Evolutionary conservation across 2,329 filamentous ascomycete species (phyloP), one percentile per base, ranked within the genome.

Genomic region (Aspergillus sclerotialis): DNA sequence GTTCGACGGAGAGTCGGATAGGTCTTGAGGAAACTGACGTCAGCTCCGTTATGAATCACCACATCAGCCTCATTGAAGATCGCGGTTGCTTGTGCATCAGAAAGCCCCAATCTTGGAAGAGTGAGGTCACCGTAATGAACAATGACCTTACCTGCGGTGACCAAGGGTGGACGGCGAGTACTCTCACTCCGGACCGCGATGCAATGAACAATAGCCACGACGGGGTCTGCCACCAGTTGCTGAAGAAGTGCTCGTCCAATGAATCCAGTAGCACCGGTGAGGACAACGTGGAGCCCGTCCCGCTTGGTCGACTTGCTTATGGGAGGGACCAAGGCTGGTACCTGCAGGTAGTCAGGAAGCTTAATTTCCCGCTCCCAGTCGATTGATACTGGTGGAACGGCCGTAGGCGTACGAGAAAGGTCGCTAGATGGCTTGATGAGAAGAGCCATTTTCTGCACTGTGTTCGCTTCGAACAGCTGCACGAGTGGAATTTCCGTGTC

Each of bases 41-140:
- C 57, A 9, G 68, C 67, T 7, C 65, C 72, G 32, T 58, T 63
- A 49, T 75, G 78, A 15, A 82, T 69, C 28, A 80, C 67, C 4
- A 68, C 46, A 40, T 70, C 59, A 2, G 52, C 60, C 4, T 49
- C 33, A 5, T 32, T 17, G 13, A 50, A 50, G 4, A 73, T 44
- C 1, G n/a, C 23, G 4, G 36, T n/a, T n/a, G 55, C 44, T 13
- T 59, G 49, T 3, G 39, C 45, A 21, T 58, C 40, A 0, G 48
- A 45, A 15, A 70, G 56, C 2, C 68, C 68, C 4, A 71, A 53
- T 5, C 28, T 44, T 2, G 55, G 50, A 4, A 30, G 29, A 0
- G 40, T 39, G 1, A 69, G 54, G 38, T 66, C 56, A 7, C 68
- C 69, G 1, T 33, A 21, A 39, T 68, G n/a, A n/a, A n/a, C n/a